Percentiles rank a stretch among this genome's conserved stretches.
Conservation (phyloP, 305 asterid species). For the Fraxinus floribunda region DNA sequence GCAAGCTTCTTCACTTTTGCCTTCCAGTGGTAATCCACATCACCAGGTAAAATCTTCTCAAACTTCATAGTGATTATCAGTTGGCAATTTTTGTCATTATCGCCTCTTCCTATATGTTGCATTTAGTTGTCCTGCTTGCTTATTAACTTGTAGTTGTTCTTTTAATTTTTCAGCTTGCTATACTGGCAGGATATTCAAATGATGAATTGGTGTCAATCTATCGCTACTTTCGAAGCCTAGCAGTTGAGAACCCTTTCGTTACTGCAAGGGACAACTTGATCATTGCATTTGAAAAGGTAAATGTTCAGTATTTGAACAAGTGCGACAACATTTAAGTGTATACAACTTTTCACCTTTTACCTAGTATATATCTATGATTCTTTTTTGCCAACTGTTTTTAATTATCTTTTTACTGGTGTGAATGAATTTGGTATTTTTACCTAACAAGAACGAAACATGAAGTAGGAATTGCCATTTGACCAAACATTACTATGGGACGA, state of each 20-base stretch:
- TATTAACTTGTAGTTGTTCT: not conserved
- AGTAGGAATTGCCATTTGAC: not conserved
- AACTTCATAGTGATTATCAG: not conserved
- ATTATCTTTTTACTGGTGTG: not conserved
- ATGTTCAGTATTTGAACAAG: not conserved
- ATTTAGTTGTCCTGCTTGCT: not conserved
- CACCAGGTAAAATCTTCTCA: not conserved
- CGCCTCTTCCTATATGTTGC: not conserved
- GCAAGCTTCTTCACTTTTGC: not conserved
- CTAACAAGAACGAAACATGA: not conserved
- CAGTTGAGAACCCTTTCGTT: not conserved
- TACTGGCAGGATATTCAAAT: not conserved
- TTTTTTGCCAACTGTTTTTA: not conserved
- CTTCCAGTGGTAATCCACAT: not conserved
- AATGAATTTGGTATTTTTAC: not conserved
- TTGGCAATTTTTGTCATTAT: not conserved
- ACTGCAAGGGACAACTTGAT: not conserved
- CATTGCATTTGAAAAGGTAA: not conserved
- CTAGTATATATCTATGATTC: not conserved
- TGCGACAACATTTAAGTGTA: not conserved
- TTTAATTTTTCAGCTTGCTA: not conserved
- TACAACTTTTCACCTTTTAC: not conserved
- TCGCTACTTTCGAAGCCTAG: not conserved
- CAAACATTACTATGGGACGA: not conserved
- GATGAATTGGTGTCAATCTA: not conserved